A percentile compares a stretch with the other conserved stretches of the same genome.
These are phyloP conservation scores for Clarireedia paspali DNA, from an alignment of 2,329 filamentous ascomycete species.

Conservation along the genomic window DNA sequence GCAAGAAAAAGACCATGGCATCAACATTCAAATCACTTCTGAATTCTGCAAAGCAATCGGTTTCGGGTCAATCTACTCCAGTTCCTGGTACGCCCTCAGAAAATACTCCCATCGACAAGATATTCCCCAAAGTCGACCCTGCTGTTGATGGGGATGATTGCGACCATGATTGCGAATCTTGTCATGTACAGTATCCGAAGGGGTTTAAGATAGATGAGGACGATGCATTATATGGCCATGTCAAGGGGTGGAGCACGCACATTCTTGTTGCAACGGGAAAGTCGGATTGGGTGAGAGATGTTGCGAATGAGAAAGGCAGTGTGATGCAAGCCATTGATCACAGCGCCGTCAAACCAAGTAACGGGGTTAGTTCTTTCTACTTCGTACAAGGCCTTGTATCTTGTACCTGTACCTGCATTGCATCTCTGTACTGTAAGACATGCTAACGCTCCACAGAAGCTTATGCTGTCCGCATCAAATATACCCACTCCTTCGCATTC, in stretches of 20 bases:
- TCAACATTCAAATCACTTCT: slow-evolving; percentile 24
- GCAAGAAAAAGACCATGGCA: slow-evolving; percentile 18
- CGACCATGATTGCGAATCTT: slow-evolving; percentile 75
- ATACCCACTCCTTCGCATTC: slow-evolving; percentile 70
- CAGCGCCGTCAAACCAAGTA: slow-evolving; percentile 50
- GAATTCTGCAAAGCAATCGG: slow-evolving; percentile 19
- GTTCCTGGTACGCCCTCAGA: slow-evolving; percentile 19
- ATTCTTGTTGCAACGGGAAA: slow-evolving; percentile 91
- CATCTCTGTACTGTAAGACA: slow-evolving; percentile 14
- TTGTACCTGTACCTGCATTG: neutral
- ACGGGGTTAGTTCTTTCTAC: slow-evolving; percentile 49
- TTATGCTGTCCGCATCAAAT: slow-evolving; percentile 90
- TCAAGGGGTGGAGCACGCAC: slow-evolving; percentile 85
- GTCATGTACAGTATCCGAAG: slow-evolving; percentile 68
- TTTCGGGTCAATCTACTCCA: slow-evolving; percentile 22
- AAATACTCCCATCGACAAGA: slow-evolving; percentile 22
- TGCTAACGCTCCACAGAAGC: slow-evolving; percentile 44
- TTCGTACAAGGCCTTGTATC: neutral
- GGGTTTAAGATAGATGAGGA: slow-evolving; percentile 65
- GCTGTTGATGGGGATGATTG: slow-evolving; percentile 82
- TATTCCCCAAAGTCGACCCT: slow-evolving; percentile 73
- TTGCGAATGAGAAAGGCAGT: slow-evolving; percentile 78
- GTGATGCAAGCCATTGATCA: slow-evolving; percentile 67
- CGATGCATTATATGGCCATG: slow-evolving; percentile 74
- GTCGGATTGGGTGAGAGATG: slow-evolving; percentile 86